Conservation (phyloP, 805 yeast genomes). For the Saccharomyces jurei region DNA sequence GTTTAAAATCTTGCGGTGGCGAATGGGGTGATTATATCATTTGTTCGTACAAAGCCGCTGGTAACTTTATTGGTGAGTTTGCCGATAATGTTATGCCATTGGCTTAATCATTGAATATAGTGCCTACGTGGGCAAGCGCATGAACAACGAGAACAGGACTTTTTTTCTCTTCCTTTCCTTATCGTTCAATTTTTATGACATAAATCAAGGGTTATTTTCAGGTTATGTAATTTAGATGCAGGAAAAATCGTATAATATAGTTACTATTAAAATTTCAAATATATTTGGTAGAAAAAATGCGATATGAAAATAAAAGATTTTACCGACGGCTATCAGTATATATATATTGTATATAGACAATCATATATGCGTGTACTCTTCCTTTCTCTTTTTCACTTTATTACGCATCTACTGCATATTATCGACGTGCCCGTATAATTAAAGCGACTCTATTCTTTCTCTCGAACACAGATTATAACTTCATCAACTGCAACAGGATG, state of each 20-base stretch:
- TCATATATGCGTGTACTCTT: not conserved
- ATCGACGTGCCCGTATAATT: not conserved
- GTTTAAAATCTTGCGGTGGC: conserved; percentile 8
- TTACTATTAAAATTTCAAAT: not conserved
- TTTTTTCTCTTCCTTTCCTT: not conserved
- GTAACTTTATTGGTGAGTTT: conserved; percentile 45
- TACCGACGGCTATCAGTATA: not conserved
- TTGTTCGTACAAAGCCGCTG: conserved; percentile 57
- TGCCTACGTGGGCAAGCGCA: not conserved
- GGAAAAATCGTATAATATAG: not conserved
- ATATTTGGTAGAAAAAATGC: not conserved
- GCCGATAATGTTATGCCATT: conserved; percentile 19
- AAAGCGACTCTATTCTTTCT: not conserved
- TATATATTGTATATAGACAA: not conserved
- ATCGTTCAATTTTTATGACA: not conserved
- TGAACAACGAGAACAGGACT: not conserved
- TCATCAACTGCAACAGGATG: conserved; percentile 33
- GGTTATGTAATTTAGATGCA: not conserved
- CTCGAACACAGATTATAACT: not conserved
- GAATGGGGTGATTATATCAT: conserved; percentile 41
- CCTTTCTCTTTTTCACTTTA: not conserved
- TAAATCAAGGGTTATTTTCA: not conserved
- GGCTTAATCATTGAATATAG: not conserved
- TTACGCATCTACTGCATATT: not conserved
- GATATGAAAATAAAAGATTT: not conserved